A percentile compares a stretch with the other conserved stretches of the same genome.
Evolutionary conservation across 805 yeast genomes (phyloP).

Genomic region (Metschnikowia matae): DNA sequence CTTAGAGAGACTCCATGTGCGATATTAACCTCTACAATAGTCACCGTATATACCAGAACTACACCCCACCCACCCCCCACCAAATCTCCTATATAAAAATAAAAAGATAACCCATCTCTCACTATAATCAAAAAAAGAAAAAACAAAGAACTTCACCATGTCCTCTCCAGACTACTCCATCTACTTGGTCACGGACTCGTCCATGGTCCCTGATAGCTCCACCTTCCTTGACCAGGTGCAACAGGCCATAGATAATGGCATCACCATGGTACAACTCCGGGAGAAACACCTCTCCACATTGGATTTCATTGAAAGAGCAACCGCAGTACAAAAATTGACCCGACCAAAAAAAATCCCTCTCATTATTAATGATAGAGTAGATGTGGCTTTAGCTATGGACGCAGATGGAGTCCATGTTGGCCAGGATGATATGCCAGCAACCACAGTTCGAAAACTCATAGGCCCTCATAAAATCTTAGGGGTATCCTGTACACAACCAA

Average conservation of each 20-base stretch:
- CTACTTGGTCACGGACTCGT: constrained; percentile 77
- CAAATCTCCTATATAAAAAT: too few species aligned
- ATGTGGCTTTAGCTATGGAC: constrained; percentile 82
- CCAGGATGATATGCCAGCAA: constrained; percentile 77
- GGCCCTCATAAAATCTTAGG: constrained; percentile 80
- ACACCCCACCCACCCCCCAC: too few species aligned
- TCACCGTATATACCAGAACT: too few species aligned
- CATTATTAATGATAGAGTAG: constrained; percentile 81
- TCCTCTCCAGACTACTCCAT: constrained; percentile 30
- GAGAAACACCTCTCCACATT: constrained; percentile 71
- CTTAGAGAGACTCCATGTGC: constrained; percentile 11
- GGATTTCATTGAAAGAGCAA: constrained; percentile 62
- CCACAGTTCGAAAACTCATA: constrained; percentile 53
- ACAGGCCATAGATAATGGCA: constrained; percentile 65
- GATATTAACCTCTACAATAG: constrained; percentile 4
- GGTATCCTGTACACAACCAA: constrained; percentile 59
- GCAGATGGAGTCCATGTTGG: constrained; percentile 95
- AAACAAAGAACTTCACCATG: too few species aligned
- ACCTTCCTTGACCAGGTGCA: constrained; percentile 60
- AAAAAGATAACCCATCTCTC: too few species aligned
- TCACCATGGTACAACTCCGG: constrained; percentile 75
- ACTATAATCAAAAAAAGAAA: too few species aligned
- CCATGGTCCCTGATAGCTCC: constrained; percentile 60
- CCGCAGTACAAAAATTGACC: constrained; percentile 58
- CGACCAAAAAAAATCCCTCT: constrained; percentile 60